Percentiles rank a stretch among this genome's conserved stretches.
These are phyloP conservation scores for Nakaseomyces uthaithaninus DNA, from an alignment of 1,139 yeast genomes.

Conservation along the genomic window DNA sequence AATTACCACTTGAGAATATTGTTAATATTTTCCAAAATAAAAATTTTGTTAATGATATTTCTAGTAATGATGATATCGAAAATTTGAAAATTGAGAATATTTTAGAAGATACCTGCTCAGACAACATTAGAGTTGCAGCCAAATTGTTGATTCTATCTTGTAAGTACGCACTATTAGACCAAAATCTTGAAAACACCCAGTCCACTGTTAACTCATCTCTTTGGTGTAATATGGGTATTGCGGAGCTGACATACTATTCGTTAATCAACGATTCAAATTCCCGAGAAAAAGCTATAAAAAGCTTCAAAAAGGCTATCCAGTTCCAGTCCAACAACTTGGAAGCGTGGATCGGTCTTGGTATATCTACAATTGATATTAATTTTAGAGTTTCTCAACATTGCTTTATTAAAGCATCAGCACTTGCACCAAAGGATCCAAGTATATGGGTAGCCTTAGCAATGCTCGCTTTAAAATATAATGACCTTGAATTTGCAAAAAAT, in stretches of 20 bases:
- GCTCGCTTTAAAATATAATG: constrained; percentile 61
- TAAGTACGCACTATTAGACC: constrained; percentile 23
- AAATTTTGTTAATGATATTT: background rate
- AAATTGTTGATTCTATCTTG: constrained; percentile 27
- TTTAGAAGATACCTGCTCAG: constrained; percentile 23
- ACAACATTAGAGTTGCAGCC: constrained; percentile 24
- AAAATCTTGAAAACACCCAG: constrained; percentile 22
- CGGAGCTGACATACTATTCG: constrained; percentile 46
- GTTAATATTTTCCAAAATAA: constrained; percentile 31
- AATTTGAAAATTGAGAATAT: constrained; percentile 40
- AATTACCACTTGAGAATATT: constrained; percentile 40
- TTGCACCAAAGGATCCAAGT: constrained; percentile 58
- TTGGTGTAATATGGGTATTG: constrained; percentile 63
- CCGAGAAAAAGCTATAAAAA: constrained; percentile 45
- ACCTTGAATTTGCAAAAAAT: constrained; percentile 61
- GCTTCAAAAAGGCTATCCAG: constrained; percentile 59
- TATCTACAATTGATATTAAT: constrained; percentile 51
- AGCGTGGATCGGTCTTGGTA: constrained; percentile 80
- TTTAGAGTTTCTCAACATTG: constrained; percentile 86
- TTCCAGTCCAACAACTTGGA: constrained; percentile 61
- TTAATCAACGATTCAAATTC: constrained; percentile 29
- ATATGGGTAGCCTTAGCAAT: constrained; percentile 82
- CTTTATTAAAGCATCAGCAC: constrained; percentile 68
- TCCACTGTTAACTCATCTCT: constrained; percentile 52
- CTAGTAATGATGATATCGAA: constrained; percentile 20